Evolutionary conservation across 2,329 filamentous ascomycete genomes (phyloP), one percentile per base, ranked within the genome.

Genomic region (Teratosphaeria zuluensis): DNA sequence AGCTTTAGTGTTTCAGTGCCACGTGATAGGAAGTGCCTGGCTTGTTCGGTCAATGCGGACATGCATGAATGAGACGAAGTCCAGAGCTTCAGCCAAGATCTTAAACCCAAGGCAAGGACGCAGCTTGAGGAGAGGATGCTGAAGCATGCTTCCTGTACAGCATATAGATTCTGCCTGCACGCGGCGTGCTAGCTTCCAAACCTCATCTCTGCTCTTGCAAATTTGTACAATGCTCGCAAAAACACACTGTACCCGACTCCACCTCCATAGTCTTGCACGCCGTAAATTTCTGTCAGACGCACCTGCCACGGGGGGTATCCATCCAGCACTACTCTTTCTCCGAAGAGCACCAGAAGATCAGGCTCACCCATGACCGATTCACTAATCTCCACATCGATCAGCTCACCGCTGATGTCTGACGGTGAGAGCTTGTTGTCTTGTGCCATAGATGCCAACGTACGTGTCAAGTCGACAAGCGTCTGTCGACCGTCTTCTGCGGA

Each of bases 281-380:
- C 84, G 71, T 92, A 96, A 59, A 99, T 96, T 78, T 99, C 94
- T 0, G 92, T 96, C 70, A 99, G 77, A 51, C 94, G 84, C 62
- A 97, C 83, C 75, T 96, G 94, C 94, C 94, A 99, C 0, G 94
- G 94, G 9, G 94, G 94, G 72, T 97, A 99, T 9, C 94, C 91
- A 57, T 90, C 86, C 52, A 99, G 76, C 71, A 91, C 86, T 57
- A 97, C 84, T 55, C 85, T 84, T 3, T 92, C 89, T 1, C 88
- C 85, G 72, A 99, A 99, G 8, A 96, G 77, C 57, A 99, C 83
- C 59, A 99, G 77, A 14, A 99, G 78, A 71, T 97, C 92, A 1
- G 94, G 94, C 74, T 99, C 92, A 9, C 83, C 81, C 81, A 95
- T 94, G 61, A 95, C 85, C 56, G 81, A 82, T 59, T 85, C 83